Evolutionary conservation across 805 yeast genomes (phyloP), one percentile per base, ranked within the genome.

Genomic region (Scheffersomyces ergatensis): DNA sequence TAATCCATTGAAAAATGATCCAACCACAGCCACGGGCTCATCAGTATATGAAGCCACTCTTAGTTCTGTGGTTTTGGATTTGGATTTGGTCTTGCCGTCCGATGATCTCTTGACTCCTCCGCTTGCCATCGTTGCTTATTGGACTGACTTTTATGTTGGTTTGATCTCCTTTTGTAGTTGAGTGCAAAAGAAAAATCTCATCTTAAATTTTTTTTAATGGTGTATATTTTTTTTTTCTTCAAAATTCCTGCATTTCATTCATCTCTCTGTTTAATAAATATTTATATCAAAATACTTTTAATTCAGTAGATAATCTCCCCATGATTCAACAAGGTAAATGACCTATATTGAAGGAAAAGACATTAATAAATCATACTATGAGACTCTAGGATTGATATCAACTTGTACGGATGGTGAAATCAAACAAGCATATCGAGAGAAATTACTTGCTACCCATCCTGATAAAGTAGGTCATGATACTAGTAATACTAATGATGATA

Each of bases 1-100:
- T 39, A 85, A 70, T 3, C 96, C 96, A 54, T 85, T 85, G 68
- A 89, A 83, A 54, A 86, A 84, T n/a, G 85, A 76, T 2, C 89
- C 85, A 8, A 84, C 72, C 3, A 77, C 80, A 4, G 77, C 64
- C 3, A 72, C 55, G 13, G 80, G 75, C 19, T 71, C 71, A 14
- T 73, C 77, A 14, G 66, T 62, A 42, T 58, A 49, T 0, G 69
- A 49, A 12, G 54, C 47, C 24, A 77, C 68, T 32, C 64, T 59
- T 30, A 76, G 56, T 23, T 73, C 74, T n/a, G 69, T 54, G 30
- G 69, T 61, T 32, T 64, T 68, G 23, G 63, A 62, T 45, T 11
- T 17, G n/a, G n/a, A n/a, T n/a, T n/a, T n/a, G n/a, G n/a, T n/a
- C n/a, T n/a, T n/a, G n/a, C n/a, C n/a, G 6, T 29, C 32, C 15